Conservation (phyloP, 139 green algal genomes). For the Pleodorina starrii region DNA sequence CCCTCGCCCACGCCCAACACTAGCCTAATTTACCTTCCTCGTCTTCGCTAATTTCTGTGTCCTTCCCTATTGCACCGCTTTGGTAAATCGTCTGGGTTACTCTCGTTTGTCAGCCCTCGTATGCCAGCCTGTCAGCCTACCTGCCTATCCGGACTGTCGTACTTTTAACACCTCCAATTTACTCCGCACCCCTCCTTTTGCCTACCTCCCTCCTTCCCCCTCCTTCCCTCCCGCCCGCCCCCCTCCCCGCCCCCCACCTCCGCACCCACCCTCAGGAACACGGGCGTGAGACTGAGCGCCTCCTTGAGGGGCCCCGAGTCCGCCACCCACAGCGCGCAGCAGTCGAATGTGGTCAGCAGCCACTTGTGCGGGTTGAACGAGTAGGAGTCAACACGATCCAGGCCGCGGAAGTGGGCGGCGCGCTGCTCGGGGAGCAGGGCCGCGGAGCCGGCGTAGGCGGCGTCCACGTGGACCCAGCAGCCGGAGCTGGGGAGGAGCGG, state of each 20-base stretch:
- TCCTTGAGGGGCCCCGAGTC: slow-evolving; percentile 69
- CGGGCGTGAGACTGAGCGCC: slow-evolving; percentile 83
- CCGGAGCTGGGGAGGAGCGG: slow-evolving; percentile 45
- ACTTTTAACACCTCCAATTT: too few relatives aligned
- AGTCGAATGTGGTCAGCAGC: slow-evolving; percentile 92
- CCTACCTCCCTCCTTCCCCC: too few relatives aligned
- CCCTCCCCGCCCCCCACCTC: neutral
- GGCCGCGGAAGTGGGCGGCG: slow-evolving; percentile 58
- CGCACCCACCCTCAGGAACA: slow-evolving; percentile 67
- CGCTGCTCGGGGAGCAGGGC: slow-evolving; percentile 78
- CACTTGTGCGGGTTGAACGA: slow-evolving; percentile 88
- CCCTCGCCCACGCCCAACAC: too few relatives aligned
- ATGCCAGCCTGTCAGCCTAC: too few relatives aligned
- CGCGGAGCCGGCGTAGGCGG: slow-evolving; percentile 83
- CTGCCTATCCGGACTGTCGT: too few relatives aligned
- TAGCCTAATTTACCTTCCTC: too few relatives aligned
- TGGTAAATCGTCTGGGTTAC: too few relatives aligned
- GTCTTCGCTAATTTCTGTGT: too few relatives aligned
- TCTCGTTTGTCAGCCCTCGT: too few relatives aligned
- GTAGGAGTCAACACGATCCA: slow-evolving; percentile 68
- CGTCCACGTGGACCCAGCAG: slow-evolving; percentile 87
- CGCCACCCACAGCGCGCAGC: slow-evolving; percentile 79
- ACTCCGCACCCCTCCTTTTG: too few relatives aligned
- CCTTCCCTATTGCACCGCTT: too few relatives aligned
- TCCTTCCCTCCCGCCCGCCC: too few relatives aligned